A percentile compares a stretch with the other conserved stretches of the same genome.
phyloP scores from a whole-genome alignment of 31 red algal species.

The Porphyra umbilicalis region DNA sequence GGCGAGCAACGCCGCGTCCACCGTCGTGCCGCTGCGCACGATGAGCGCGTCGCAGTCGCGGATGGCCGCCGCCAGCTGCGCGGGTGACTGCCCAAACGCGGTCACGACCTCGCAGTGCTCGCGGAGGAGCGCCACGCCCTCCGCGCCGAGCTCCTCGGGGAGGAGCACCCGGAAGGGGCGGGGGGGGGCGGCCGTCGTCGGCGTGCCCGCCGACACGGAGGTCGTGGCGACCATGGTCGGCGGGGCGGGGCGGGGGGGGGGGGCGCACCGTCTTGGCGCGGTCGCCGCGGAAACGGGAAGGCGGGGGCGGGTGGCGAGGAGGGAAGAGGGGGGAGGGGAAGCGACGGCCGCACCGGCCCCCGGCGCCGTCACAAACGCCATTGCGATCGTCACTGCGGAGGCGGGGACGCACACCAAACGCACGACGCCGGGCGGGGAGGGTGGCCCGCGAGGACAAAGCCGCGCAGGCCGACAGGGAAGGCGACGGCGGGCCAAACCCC shows the following conservation, averaged over 20 bases:
- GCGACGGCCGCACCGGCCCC: neutral
- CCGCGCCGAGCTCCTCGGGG: constrained; percentile 19
- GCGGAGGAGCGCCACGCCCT: constrained; percentile 11
- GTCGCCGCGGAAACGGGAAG: neutral
- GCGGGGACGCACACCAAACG: no score
- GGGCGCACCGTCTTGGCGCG: neutral
- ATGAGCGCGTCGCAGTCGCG: constrained; percentile 28
- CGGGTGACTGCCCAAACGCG: constrained; percentile 1
- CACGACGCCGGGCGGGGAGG: no score
- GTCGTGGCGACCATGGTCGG: constrained; percentile 7
- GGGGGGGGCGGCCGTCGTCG: neutral
- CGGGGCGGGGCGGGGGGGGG: neutral
- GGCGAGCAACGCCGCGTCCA: constrained; percentile 36
- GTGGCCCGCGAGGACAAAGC: no score
- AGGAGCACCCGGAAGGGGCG: constrained; percentile 5
- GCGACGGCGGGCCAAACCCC: no score
- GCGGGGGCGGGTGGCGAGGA: neutral
- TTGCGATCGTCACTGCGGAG: neutral
- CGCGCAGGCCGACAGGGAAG: no score
- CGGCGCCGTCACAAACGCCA: neutral
- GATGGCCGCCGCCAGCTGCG: constrained; percentile 15
- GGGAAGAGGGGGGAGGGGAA: neutral
- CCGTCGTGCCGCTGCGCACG: constrained; percentile 59
- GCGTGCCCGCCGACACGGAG: neutral
- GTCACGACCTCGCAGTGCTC: constrained; percentile 1